Conservation (phyloP, 2,329 filamentous ascomycete species). For the Colletotrichum tanaceti region DNA sequence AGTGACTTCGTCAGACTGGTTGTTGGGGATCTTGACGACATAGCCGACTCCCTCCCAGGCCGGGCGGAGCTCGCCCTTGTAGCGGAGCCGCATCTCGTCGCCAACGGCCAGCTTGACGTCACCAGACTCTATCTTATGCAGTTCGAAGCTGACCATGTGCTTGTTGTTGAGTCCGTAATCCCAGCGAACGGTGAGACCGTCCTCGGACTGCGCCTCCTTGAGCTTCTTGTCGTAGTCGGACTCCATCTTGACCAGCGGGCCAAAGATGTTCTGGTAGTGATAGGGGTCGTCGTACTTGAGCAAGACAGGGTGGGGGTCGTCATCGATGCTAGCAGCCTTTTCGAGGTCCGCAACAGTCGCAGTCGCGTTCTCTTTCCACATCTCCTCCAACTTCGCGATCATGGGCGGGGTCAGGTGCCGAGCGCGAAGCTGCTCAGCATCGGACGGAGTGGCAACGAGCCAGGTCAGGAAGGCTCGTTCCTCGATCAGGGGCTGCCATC, state of each 20-base stretch:
- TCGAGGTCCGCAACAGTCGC: constrained; percentile 93
- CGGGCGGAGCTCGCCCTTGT: constrained; percentile 90
- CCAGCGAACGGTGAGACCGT: constrained; percentile 94
- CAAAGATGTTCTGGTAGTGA: constrained; percentile 99
- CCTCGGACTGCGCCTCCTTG: constrained; percentile 97
- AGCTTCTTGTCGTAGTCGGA: constrained; percentile 99
- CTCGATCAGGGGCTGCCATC: constrained; percentile 97
- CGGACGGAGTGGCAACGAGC: constrained; percentile 89
- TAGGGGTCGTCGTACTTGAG: constrained; percentile 97
- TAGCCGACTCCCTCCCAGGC: constrained; percentile 99
- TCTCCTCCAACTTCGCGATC: constrained; percentile 95
- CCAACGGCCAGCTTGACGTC: constrained; percentile 98
- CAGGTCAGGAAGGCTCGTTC: constrained; percentile 94
- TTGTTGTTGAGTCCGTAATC: constrained; percentile 97
- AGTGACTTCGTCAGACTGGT: constrained; percentile 96
- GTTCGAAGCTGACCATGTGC: constrained; percentile 92
- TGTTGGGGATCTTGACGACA: constrained; percentile 99
- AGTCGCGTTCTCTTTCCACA: constrained; percentile 95
- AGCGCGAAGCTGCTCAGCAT: constrained; percentile 95
- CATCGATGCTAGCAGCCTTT: constrained; percentile 90
- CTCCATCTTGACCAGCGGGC: constrained; percentile 97
- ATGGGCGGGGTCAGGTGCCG: constrained; percentile 92
- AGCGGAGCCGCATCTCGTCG: constrained; percentile 97
- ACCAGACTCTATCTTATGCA: constrained; percentile 96
- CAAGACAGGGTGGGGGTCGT: constrained; percentile 92